A percentile compares a stretch with the other conserved stretches of the same genome.
Evolutionary conservation across 2,329 filamentous ascomycete genomes (phyloP).

Genomic region (Meredithiella fracta): DNA sequence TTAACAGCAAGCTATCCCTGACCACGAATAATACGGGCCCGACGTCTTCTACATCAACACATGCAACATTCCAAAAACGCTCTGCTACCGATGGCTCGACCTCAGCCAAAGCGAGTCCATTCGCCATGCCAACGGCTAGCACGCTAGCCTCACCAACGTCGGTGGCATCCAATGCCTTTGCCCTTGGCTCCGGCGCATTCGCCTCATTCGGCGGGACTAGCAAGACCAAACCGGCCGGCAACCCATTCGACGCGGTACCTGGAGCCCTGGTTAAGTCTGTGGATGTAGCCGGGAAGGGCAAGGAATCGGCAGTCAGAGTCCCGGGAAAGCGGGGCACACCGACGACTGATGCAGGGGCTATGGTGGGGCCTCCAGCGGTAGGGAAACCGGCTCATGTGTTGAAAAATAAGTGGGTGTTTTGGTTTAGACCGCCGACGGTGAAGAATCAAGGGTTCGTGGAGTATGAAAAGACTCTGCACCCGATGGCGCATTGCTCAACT

Average conservation of each 20-base stretch:
- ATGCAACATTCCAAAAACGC: slow-evolving; percentile 50
- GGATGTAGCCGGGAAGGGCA: not conserved
- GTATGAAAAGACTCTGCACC: slow-evolving; percentile 90
- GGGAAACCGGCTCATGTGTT: slow-evolving; percentile 32
- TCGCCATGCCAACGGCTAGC: slow-evolving; percentile 58
- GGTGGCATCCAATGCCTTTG: slow-evolving; percentile 64
- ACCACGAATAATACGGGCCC: slow-evolving; percentile 50
- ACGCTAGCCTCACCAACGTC: slow-evolving; percentile 57
- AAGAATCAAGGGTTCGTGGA: slow-evolving; percentile 79
- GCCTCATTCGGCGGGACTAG: slow-evolving; percentile 57
- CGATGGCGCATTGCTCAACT: slow-evolving; percentile 65
- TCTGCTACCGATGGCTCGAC: slow-evolving; percentile 41
- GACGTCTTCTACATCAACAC: slow-evolving; percentile 31
- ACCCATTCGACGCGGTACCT: not conserved
- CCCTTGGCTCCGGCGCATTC: slow-evolving; percentile 85
- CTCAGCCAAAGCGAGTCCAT: slow-evolving; percentile 59
- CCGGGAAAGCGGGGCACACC: not conserved
- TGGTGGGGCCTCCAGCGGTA: slow-evolving; percentile 21
- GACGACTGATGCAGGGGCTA: slow-evolving; percentile 18
- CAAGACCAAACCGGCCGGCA: not conserved
- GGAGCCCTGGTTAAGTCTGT: not conserved
- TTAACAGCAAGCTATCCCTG: slow-evolving; percentile 68
- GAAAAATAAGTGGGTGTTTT: slow-evolving; percentile 85
- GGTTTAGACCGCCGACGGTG: slow-evolving; percentile 90
- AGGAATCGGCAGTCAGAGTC: slow-evolving; percentile 17